phyloP scores from a whole-genome alignment of 768 basidiomycete genomes.

The Gymnopilus junonius region DNA sequence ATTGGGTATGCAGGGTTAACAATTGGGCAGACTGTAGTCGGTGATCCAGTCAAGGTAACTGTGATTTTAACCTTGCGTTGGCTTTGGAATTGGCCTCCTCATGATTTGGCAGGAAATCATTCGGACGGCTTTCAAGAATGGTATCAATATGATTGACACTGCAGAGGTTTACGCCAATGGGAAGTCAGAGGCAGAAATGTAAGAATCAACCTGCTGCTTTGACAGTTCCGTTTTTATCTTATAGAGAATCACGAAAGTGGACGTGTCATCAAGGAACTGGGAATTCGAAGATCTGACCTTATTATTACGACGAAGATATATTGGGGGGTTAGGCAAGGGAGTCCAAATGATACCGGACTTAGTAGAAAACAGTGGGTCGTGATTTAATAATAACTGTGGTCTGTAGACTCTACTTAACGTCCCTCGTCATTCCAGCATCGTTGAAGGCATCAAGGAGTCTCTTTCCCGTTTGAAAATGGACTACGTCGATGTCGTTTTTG shows the following conservation, averaged over 20 bases:
- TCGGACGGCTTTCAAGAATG: conserved; percentile 74
- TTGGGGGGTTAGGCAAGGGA: conserved; percentile 66
- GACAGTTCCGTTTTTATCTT: not conserved
- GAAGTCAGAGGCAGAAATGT: conserved; percentile 78
- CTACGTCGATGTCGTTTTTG: conserved; percentile 76
- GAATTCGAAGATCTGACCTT: conserved; percentile 65
- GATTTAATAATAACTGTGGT: not conserved
- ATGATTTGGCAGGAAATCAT: conserved; percentile 64
- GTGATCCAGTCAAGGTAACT: conserved; percentile 70
- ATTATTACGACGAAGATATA: conserved; percentile 84
- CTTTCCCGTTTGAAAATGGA: conserved; percentile 73
- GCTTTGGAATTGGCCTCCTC: not conserved
- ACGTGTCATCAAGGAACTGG: conserved; percentile 75
- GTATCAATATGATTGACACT: conserved; percentile 79
- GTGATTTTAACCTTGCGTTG: not conserved
- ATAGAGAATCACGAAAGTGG: conserved; percentile 44
- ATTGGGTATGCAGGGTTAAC: conserved; percentile 37
- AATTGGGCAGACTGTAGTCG: conserved; percentile 63
- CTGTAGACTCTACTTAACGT: not conserved
- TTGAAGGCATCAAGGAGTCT: conserved; percentile 73
- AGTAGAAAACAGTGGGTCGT: conserved; percentile 61
- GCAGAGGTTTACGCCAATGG: conserved; percentile 70
- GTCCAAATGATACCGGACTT: conserved; percentile 58
- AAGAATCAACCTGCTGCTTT: conserved; percentile 15
- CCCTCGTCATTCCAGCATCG: conserved; percentile 46